These are phyloP conservation scores for Aegilops longissima DNA, from an alignment of 176 grass and related monocot species.

Conservation along the genomic window DNA sequence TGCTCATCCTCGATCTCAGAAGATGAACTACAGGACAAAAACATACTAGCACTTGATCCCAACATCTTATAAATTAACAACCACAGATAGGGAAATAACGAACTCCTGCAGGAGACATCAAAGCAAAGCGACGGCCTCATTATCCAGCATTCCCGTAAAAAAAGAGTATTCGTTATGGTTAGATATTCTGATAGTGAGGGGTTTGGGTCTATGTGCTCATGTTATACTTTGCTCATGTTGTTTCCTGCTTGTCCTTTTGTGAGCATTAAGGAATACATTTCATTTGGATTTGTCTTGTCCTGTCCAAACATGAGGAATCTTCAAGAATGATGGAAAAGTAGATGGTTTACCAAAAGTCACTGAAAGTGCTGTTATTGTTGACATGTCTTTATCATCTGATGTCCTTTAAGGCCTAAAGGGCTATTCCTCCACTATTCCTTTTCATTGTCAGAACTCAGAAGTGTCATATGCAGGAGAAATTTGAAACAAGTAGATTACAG, in stretches of 20 bases:
- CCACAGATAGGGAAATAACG: neutral
- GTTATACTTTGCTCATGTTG: too few species aligned
- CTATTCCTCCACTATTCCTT: neutral
- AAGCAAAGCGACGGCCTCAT: neutral
- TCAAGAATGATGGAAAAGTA: neutral
- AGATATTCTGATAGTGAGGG: neutral
- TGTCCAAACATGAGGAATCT: conserved; percentile 8
- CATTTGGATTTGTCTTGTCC: neutral
- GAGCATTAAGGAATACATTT: neutral
- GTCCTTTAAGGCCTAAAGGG: neutral
- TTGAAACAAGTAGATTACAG: conserved; percentile 6
- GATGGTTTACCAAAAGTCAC: conserved; percentile 17
- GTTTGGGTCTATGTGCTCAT: neutral
- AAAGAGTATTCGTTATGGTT: neutral
- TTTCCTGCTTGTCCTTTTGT: neutral
- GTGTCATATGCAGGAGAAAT: neutral
- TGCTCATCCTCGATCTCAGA: neutral
- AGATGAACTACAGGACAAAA: neutral
- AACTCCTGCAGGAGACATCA: neutral
- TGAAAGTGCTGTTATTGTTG: conserved; percentile 23
- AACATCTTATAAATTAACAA: neutral
- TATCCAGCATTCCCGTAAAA: neutral
- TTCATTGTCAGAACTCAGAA: conserved; percentile 1
- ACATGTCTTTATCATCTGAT: conserved; percentile 40
- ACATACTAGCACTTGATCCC: neutral